Conservation (phyloP, 352 stramenopile genomes). For the Pythium coloratum region DNA sequence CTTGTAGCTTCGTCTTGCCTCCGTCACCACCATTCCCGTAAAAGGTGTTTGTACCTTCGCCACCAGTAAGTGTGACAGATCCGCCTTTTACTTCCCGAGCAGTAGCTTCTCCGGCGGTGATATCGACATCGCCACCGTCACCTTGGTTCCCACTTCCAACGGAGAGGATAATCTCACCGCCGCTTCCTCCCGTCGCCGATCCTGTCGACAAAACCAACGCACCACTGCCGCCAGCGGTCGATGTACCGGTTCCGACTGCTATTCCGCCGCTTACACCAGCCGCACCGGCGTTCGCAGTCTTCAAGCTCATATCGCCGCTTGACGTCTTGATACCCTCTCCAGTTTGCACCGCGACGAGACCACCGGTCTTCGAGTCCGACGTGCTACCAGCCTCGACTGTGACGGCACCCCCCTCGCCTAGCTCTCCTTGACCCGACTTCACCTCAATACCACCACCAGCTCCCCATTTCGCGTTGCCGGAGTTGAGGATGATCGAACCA, state of each 20-base stretch:
- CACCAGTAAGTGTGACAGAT: conserved; percentile 51
- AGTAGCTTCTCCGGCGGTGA: conserved; percentile 67
- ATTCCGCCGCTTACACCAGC: conserved; percentile 57
- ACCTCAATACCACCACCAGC: conserved; percentile 55
- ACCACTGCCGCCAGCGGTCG: conserved; percentile 53
- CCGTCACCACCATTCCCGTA: conserved; percentile 84
- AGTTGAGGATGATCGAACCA: conserved; percentile 53
- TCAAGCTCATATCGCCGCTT: conserved; percentile 66
- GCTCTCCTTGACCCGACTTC: conserved; percentile 65
- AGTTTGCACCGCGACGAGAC: conserved; percentile 54
- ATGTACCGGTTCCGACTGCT: conserved; percentile 56
- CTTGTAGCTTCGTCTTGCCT: conserved; percentile 82
- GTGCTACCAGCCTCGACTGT: conserved; percentile 71
- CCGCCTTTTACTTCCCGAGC: conserved; percentile 42
- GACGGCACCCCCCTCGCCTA: conserved; percentile 81
- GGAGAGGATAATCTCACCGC: conserved; percentile 50
- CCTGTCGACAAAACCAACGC: conserved; percentile 55
- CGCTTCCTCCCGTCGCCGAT: conserved; percentile 55
- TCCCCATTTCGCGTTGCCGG: conserved; percentile 46
- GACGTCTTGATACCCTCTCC: conserved; percentile 63
- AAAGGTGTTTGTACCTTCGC: conserved; percentile 57
- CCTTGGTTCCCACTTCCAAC: conserved; percentile 56
- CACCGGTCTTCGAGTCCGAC: conserved; percentile 60
- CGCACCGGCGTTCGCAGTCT: conserved; percentile 58
- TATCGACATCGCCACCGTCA: conserved; percentile 61